Evolutionary conservation across 345 rosid species (phyloP).

Genomic region (Balakata baccata): DNA sequence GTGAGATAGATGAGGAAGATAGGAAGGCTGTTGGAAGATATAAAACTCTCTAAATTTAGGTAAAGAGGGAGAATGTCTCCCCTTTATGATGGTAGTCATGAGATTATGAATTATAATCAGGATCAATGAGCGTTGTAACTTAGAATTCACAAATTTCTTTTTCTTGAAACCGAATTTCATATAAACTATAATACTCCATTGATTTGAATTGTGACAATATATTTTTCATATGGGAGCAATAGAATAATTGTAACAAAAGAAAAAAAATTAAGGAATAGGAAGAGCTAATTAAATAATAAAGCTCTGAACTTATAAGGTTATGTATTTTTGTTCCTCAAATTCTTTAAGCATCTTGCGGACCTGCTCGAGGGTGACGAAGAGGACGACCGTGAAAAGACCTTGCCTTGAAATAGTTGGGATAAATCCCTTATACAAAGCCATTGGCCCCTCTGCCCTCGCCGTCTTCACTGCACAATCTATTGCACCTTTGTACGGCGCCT

Average conservation of each 20-base stretch:
- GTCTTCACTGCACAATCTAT: constrained; percentile 22
- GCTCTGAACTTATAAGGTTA: not conserved
- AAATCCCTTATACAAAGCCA: constrained; percentile 24
- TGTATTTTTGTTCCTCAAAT: not conserved
- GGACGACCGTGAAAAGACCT: too few species aligned
- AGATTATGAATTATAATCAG: not conserved
- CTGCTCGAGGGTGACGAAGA: constrained; percentile 22
- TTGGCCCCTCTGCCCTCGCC: constrained; percentile 3
- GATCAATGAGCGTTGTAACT: not conserved
- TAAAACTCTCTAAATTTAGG: too few species aligned
- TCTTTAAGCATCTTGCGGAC: constrained; percentile 21
- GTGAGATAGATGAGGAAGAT: too few species aligned
- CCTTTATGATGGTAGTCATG: not conserved
- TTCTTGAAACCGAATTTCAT: too few species aligned
- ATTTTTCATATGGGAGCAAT: too few species aligned
- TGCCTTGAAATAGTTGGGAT: constrained; percentile 25
- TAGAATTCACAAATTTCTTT: not conserved
- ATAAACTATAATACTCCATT: too few species aligned
- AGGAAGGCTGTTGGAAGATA: too few species aligned
- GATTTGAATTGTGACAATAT: too few species aligned
- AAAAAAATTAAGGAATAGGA: not conserved
- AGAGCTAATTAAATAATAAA: not conserved
- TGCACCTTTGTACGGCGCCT: constrained; percentile 22
- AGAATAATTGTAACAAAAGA: not conserved
- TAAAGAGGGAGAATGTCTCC: too few species aligned